Base-by-base conservation (phyloP, 2,329 filamentous ascomycete species). In the Colletotrichum tamarilloi region DNA sequence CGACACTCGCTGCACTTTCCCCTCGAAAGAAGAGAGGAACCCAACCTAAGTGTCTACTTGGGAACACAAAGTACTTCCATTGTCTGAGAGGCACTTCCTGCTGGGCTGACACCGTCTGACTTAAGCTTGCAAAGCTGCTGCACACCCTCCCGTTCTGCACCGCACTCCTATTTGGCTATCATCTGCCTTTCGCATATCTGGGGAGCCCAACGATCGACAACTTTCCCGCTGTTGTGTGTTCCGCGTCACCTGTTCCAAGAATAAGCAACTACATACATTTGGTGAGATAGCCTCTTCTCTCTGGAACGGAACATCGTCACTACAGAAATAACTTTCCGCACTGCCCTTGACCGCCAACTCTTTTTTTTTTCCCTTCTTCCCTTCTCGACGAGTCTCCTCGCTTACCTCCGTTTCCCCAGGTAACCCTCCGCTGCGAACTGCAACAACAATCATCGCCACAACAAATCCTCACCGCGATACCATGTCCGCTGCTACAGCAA, bases 401-500 rank as follows among this genome's bases (percentile, higher is more conserved):
- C 75, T 67, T 57, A 58, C 58, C 42, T 52, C 52, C 57, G 65
- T 68, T 72, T 64, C 68, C 57, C 65, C 57, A 64, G 72, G 59
- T 73, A 67, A 64, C 67, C 35, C 42, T 71, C 52, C 67, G 38
- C 49, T 24, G 28, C 63, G 59, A 57, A 66, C 52, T 65, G 26
- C 68, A 35, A 67, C 60, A 68, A 72, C 77, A 78, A 77, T 67
- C 78, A 90, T 90, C 62, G 60, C 57, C 30, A 73, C 66, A 70
- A 67, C 32, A 67, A 58, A 30, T 56, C 46, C 38, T 42, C 46
- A 35, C 57, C 58, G 67, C 71, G 77, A 77, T 49, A 77, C 64
- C 78, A 90, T 90, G 88, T 89, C 88, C 63, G 81, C 85, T 73
- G 82, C 84, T 75, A 83, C 85, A 75, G 83, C 87, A 71, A 90